Percentiles rank a stretch among this genome's conserved stretches.
phyloP scores from a whole-genome alignment of 2,329 filamentous ascomycete genomes.

The Curvularia sp. region DNA sequence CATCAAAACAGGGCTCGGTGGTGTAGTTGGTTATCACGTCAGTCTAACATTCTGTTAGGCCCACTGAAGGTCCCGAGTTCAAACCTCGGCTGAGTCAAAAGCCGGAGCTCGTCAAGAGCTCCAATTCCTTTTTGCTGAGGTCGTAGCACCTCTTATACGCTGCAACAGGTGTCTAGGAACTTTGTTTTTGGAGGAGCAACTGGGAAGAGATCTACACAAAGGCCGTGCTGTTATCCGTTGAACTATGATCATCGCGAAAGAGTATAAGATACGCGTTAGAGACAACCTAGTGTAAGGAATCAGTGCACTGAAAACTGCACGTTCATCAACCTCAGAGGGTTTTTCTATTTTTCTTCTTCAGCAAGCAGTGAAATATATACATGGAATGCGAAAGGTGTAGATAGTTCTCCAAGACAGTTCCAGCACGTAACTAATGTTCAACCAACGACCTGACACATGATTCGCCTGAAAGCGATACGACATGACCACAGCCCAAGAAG shows the following conservation, averaged over 20 bases:
- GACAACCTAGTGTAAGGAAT: background rate
- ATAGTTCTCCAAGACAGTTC: background rate
- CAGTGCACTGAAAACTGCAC: background rate
- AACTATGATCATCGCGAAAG: background rate
- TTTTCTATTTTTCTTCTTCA: background rate
- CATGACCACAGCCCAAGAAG: background rate
- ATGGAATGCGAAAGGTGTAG: constrained; percentile 4
- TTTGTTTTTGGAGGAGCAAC: background rate
- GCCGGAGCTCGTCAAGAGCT: constrained; percentile 5
- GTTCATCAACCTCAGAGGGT: background rate
- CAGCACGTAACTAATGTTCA: background rate
- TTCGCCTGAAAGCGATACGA: background rate
- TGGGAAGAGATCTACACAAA: background rate
- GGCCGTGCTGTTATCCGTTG: background rate
- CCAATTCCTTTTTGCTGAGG: constrained; percentile 4
- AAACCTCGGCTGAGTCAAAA: constrained; percentile 22
- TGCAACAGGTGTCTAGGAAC: background rate
- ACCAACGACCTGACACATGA: background rate
- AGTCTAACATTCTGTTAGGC: constrained; percentile 50
- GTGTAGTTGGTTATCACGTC: constrained; percentile 60
- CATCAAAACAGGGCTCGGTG: constrained; percentile 37
- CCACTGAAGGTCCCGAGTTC: constrained; percentile 24
- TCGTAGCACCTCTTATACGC: no score
- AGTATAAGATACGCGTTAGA: background rate
- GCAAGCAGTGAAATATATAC: constrained; percentile 12